Base-by-base conservation (phyloP, 768 basidiomycete species). In the Podaxis sp. region DNA sequence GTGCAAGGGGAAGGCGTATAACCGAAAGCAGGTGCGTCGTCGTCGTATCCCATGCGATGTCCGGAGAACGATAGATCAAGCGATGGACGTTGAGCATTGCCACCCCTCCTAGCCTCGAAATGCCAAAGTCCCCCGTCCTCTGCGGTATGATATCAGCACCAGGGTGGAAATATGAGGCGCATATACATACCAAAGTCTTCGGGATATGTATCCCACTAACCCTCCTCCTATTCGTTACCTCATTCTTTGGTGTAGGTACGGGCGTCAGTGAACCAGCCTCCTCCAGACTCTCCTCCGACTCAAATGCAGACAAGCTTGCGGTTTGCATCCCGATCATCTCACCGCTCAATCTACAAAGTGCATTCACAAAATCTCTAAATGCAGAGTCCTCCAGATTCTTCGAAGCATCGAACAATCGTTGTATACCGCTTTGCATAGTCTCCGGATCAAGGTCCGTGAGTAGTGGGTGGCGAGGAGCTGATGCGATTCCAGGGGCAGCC, bases 271-370 rank as follows among this genome's bases (percentile, higher is more conserved):
- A 66, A 17, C 55, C 64, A 33, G 72, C 56, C 61, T 81, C 82
- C 22, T 82, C 82, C 52, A 75, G 67, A 51, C 77, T 77, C 36
- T 80, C 81, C 33, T 65, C 61, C 51, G 73, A 77, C 46, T 69
- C 61, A 24, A 77, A 65, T 38, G 72, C 68, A 57, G 68, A 64
- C 25, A 64, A 70, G 52, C 72, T 76, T 53, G 80, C 82, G 2
- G 83, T 84, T 73, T 93, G 89, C 87, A 97, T 89, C 40, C 90
- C 89, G 19, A 98, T 86, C 95, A 98, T 98, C 74, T 95, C 94
- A 9, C 85, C 81, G 69, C 94, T 96, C 25, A 98, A 77, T 68
- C 84, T 88, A 72, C 94, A 96, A 55, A 98, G 73, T 2, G 96
- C 91, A 57, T 79, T 75, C 33, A 82, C 71, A 65, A 98, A 98